These are phyloP conservation scores for Bassia scoparia DNA, from an alignment of 148 eudicot genomes.

Conservation along the genomic window DNA sequence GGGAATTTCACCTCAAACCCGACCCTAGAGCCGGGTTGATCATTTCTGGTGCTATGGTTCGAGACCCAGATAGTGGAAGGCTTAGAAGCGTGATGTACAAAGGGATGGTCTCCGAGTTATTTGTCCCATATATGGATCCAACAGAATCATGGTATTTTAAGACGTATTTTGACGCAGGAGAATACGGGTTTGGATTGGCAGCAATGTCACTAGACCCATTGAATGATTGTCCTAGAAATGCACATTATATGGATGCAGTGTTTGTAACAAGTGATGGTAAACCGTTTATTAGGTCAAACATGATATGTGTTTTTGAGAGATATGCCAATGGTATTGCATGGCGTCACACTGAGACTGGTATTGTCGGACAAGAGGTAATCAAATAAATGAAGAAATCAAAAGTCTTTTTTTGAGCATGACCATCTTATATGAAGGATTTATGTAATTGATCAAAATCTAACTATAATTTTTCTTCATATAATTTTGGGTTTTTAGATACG, in stretches of 20 bases:
- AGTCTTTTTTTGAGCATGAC: too few species aligned
- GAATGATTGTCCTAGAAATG: slow-evolving; percentile 91
- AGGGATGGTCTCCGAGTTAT: slow-evolving; percentile 83
- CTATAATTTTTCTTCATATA: too few species aligned
- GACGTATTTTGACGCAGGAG: slow-evolving; percentile 98
- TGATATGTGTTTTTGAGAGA: slow-evolving; percentile 84
- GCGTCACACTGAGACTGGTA: slow-evolving; percentile 85
- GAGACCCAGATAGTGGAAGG: slow-evolving; percentile 58
- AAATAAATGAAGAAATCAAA: too few species aligned
- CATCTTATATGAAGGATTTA: too few species aligned
- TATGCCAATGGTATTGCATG: slow-evolving; percentile 86
- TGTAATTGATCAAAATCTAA: too few species aligned
- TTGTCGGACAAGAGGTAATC: slow-evolving; percentile 76
- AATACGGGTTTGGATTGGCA: slow-evolving; percentile 87
- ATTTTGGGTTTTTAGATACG: slow-evolving; percentile 46
- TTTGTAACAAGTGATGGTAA: slow-evolving; percentile 81
- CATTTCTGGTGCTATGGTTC: slow-evolving; percentile 59
- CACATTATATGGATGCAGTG: slow-evolving; percentile 85
- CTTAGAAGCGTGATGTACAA: slow-evolving; percentile 78
- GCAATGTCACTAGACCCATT: slow-evolving; percentile 91
- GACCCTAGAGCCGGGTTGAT: slow-evolving; percentile 92
- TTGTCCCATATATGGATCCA: slow-evolving; percentile 98
- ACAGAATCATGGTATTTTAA: slow-evolving; percentile 95
- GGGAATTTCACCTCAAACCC: slow-evolving; percentile 92
- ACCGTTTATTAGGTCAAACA: slow-evolving; percentile 69